Conservation (phyloP, 495 filamentous ascomycete genomes). For the Apiosordaria backusii region DNA sequence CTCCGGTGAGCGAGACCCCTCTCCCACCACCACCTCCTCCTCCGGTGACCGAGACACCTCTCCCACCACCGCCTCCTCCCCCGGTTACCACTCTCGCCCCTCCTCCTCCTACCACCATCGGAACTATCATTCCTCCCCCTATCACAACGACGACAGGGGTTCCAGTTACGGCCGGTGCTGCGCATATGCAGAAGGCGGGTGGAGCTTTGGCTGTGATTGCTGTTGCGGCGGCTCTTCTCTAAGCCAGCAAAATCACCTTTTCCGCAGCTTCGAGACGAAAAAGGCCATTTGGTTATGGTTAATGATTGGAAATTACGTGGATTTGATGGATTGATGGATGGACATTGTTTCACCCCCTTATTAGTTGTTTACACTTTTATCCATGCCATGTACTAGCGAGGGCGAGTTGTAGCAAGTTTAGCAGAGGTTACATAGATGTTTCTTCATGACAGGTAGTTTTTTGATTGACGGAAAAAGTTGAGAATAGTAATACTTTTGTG, state of each 20-base stretch:
- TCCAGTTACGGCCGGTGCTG: slow-evolving; percentile 33
- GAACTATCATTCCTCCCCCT: slow-evolving; percentile 18
- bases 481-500: not conserved
- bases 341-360: no score
- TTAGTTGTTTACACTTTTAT: no score
- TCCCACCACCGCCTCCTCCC: slow-evolving; percentile 16
- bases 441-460: not conserved
- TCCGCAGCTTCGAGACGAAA: not conserved
- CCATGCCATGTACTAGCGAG: not conserved
- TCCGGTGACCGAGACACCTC: slow-evolving; percentile 13
- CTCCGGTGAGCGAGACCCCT: slow-evolving; percentile 8
- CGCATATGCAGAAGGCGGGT: slow-evolving; percentile 30
- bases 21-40: slow-evolving; percentile 25
- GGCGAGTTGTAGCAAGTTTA: not conserved
- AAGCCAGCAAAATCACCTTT: not conserved
- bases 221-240: slow-evolving; percentile 33
- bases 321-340: not conserved
- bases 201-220: slow-evolving; percentile 35
- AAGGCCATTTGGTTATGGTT: not conserved
- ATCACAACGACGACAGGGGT: slow-evolving; percentile 18
- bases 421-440: not conserved
- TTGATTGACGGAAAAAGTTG: not conserved
- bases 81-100: slow-evolving; percentile 13
- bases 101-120: slow-evolving; percentile 18
- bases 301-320: not conserved